Evolutionary conservation across 2,329 filamentous ascomycete genomes (phyloP), one percentile per base, ranked within the genome.

Genomic region (Hypoxylon sp.): DNA sequence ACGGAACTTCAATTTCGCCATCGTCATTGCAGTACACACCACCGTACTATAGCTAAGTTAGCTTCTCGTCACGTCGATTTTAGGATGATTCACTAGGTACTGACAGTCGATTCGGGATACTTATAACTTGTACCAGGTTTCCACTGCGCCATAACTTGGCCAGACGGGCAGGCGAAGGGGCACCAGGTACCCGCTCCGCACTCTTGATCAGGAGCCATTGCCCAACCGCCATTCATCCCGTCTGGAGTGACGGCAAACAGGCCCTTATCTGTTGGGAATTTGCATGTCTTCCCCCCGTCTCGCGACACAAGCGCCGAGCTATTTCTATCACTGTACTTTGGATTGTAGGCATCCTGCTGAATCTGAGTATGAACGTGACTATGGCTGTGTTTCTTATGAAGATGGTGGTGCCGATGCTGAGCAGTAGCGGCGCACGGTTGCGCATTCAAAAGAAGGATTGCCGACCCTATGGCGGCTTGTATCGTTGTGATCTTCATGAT

Each of bases 121-220:
- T 79, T 82, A 77, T 94, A 95, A 5, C 84, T 89, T 3, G 92
- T 92, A 64, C 85, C 80, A 0, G 90, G 89, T 76, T 94, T 89
- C 92, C 92, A 95, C 79, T 95, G 92, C 69, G 89, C 88, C 85
- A 92, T 92, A 30, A 95, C 88, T 82, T 93, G 88, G 66, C 92
- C 92, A 0, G 92, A 79, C 66, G 90, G 91, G 78, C 92, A 95
- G 59, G 92, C 92, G 78, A 92, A 90, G 1, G 92, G 92, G 77
- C 92, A 95, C 80, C 91, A 94, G 72, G 79, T 87, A 65, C 89
- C 91, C 3, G 89, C 86, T 65, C 82, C 83, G 79, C 92, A 95
- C 60, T 86, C 78, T 77, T 92, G 87, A 78, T 95, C 90, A 3
- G 92, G 92, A 75, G 90, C 92, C 88, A 95, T 90, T 46, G 92